phyloP scores from a whole-genome alignment of 192 early-diverging fungal genomes.

The Entomortierella chlamydospora region DNA sequence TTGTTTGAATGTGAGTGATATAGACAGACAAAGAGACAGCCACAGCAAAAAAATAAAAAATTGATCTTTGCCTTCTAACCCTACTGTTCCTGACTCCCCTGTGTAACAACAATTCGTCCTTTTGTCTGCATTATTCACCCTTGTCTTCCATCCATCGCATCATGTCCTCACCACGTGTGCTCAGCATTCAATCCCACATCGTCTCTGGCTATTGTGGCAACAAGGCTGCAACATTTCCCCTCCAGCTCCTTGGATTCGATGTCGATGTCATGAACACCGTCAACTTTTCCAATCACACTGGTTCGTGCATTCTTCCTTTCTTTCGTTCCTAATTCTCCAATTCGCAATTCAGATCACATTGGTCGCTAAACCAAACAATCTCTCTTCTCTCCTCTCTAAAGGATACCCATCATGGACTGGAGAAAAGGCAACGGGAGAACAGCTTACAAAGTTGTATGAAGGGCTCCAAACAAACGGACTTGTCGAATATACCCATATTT shows the following conservation, averaged over 20 bases:
- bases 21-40: too few relatives aligned
- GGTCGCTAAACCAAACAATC: too few relatives aligned
- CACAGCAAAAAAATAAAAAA: too few relatives aligned
- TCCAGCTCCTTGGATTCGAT: conserved; percentile 90
- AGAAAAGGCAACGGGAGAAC: conserved; percentile 67
- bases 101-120: too few relatives aligned
- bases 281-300: conserved; percentile 94
- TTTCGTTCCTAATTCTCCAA: too few relatives aligned
- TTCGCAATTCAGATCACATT: too few relatives aligned
- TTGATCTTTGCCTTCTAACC: too few relatives aligned
- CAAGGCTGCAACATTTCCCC: conserved; percentile 92
- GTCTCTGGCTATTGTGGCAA: conserved; percentile 73
- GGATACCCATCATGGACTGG: conserved; percentile 85
- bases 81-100: too few relatives aligned
- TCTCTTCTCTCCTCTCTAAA: conserved; percentile 15
- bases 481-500: conserved; percentile 80
- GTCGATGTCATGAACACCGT: conserved; percentile 95
- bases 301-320: too few relatives aligned
- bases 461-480: conserved; percentile 83
- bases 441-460: conserved; percentile 75
- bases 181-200: conserved; percentile 66
- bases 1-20: too few relatives aligned
- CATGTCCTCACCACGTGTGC: conserved; percentile 45
- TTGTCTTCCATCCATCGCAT: not conserved
- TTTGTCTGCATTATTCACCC: not conserved